phyloP scores from a whole-genome alignment of 805 yeast species.

The Kodamaea laetipori region DNA sequence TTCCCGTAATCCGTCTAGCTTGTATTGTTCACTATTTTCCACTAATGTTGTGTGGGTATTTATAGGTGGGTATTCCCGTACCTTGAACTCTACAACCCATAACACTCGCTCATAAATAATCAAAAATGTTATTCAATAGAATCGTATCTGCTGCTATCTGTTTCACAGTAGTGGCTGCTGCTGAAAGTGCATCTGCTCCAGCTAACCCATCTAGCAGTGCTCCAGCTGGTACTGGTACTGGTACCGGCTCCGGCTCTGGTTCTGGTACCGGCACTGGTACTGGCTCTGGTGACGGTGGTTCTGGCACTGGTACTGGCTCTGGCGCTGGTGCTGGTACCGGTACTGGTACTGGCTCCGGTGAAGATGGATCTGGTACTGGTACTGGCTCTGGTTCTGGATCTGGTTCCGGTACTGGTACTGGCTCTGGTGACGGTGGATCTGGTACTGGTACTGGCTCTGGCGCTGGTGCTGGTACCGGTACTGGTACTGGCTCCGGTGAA shows the following conservation, averaged over 20 bases:
- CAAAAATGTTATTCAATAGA: background rate
- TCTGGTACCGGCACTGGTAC: slow-evolving; percentile 5
- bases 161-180: slow-evolving; percentile 3
- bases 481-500: background rate
- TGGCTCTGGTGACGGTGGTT: background rate
- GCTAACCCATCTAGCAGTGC: background rate
- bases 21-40: too few species aligned
- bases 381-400: slow-evolving; percentile 2
- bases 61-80: background rate
- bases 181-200: background rate
- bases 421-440: slow-evolving; percentile 4
- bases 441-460: slow-evolving; percentile 4
- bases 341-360: slow-evolving; percentile 4
- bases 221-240: slow-evolving; percentile 1
- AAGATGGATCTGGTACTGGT: background rate
- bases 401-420: background rate
- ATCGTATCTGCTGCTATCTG: background rate
- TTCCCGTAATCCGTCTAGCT: too few species aligned
- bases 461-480: background rate
- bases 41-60: too few species aligned
- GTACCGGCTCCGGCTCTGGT: background rate
- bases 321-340: slow-evolving; percentile 5
- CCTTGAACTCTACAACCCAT: background rate
- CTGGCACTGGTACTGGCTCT: background rate
- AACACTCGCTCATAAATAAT: slow-evolving; percentile 1